Evolutionary conservation across 2,329 filamentous ascomycete genomes (phyloP).

Genomic region (Ophiostoma novo-ulmi): DNA sequence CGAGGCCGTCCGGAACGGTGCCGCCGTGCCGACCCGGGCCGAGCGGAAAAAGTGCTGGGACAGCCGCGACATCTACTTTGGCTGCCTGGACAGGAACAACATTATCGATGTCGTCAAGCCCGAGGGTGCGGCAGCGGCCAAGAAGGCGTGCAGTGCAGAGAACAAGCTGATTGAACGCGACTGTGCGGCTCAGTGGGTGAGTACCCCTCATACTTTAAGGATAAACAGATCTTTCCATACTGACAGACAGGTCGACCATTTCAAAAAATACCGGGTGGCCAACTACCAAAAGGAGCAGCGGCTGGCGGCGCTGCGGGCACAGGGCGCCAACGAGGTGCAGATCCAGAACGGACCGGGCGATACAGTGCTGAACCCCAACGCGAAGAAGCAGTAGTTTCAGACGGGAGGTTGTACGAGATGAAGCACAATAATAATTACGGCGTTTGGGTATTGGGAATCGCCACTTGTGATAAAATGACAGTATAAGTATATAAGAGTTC

Average conservation of each 20-base stretch:
- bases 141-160: slow-evolving; percentile 40
- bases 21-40: slow-evolving; percentile 74
- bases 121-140: slow-evolving; percentile 38
- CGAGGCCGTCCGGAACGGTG: slow-evolving; percentile 51
- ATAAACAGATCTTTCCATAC: background rate
- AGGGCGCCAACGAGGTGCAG: slow-evolving; percentile 61
- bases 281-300: slow-evolving; percentile 81
- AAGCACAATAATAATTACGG: background rate
- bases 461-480: slow-evolving; percentile 2
- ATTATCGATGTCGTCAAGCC: slow-evolving; percentile 65
- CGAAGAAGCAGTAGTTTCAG: background rate
- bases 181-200: slow-evolving; percentile 86
- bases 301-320: slow-evolving; percentile 66
- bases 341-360: slow-evolving; percentile 29
- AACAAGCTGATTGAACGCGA: slow-evolving; percentile 66
- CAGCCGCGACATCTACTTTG: slow-evolving; percentile 80
- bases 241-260: slow-evolving; percentile 74
- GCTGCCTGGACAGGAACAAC: slow-evolving; percentile 73
- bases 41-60: slow-evolving; percentile 86
- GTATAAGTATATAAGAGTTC: background rate
- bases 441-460: background rate
- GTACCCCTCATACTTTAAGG: slow-evolving; percentile 33
- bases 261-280: slow-evolving; percentile 93
- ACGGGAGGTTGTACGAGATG: background rate
- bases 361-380: slow-evolving; percentile 19